These are phyloP conservation scores for Scenedesmus sp. DNA, from an alignment of 163 green algal genomes.

Conservation along the genomic window DNA sequence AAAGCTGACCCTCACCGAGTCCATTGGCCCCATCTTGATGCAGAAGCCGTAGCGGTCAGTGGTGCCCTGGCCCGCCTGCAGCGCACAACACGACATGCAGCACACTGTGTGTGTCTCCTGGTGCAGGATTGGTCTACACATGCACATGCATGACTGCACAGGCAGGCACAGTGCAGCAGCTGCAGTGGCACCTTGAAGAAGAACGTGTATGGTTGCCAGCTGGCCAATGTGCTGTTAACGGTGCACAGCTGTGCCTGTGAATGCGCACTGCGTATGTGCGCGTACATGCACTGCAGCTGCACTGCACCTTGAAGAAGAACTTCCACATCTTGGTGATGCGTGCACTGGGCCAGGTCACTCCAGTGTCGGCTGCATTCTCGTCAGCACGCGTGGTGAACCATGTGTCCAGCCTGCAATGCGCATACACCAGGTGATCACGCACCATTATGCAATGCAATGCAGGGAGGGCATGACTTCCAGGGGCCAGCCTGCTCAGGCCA, in stretches of 20 bases:
- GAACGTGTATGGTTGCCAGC: background rate
- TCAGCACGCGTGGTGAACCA: constrained; percentile 3
- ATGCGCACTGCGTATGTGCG: background rate
- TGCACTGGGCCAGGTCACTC: constrained; percentile 30
- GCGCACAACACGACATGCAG: background rate
- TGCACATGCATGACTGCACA: background rate
- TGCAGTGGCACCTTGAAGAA: too few species aligned
- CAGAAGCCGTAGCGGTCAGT: constrained; percentile 39
- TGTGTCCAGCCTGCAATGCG: background rate
- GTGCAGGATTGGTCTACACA: background rate
- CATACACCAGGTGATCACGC: background rate
- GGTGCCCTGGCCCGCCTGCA: constrained; percentile 34
- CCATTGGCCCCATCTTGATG: constrained; percentile 49
- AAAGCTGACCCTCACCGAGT: background rate
- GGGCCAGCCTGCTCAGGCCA: too few species aligned
- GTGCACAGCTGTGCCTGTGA: background rate
- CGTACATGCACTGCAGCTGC: background rate
- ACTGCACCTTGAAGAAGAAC: constrained; percentile 43
- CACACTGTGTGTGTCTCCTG: background rate
- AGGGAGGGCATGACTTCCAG: too few species aligned
- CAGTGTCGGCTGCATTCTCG: constrained; percentile 40
- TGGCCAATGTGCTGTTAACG: background rate
- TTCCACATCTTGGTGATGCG: constrained; percentile 34
- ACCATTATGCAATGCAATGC: background rate
- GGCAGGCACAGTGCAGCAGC: background rate